These are phyloP conservation scores for Cyberlindnera bimundalis DNA, from an alignment of 805 yeast genomes.

Conservation along the genomic window DNA sequence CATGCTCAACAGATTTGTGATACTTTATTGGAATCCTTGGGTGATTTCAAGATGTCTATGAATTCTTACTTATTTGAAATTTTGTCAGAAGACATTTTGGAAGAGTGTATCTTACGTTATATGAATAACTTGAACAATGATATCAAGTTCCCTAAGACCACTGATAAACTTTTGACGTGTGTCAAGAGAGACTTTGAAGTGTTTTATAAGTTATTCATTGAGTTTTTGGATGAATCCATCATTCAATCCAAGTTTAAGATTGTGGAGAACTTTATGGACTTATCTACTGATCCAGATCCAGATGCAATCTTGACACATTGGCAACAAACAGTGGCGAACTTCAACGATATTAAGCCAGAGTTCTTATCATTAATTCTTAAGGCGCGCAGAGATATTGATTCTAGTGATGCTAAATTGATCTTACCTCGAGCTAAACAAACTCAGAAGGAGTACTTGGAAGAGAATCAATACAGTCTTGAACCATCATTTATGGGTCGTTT, in stretches of 20 bases:
- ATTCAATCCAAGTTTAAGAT: slow-evolving; percentile 51
- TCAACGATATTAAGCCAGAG: slow-evolving; percentile 74
- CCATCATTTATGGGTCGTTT: slow-evolving; percentile 20
- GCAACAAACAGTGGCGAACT: slow-evolving; percentile 57
- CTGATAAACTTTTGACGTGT: slow-evolving; percentile 42
- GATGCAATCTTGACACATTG: slow-evolving; percentile 54
- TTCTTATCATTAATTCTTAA: slow-evolving; percentile 63
- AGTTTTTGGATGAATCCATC: slow-evolving; percentile 37
- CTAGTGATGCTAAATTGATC: slow-evolving; percentile 13
- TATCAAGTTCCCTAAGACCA: slow-evolving; percentile 39
- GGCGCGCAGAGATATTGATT: slow-evolving; percentile 36
- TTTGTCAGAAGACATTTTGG: slow-evolving; percentile 49
- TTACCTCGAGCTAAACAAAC: slow-evolving; percentile 14
- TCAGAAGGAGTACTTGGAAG: slow-evolving; percentile 10
- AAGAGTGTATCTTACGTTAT: slow-evolving; percentile 48
- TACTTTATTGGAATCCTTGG: slow-evolving; percentile 71
- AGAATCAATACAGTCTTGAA: slow-evolving; percentile 8
- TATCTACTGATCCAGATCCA: slow-evolving; percentile 43
- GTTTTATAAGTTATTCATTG: slow-evolving; percentile 50
- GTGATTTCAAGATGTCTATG: slow-evolving; percentile 54
- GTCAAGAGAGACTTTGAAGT: slow-evolving; percentile 59
- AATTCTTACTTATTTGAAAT: slow-evolving; percentile 52
- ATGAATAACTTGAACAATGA: slow-evolving; percentile 44
- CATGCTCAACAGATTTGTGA: slow-evolving; percentile 62
- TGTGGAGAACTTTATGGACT: slow-evolving; percentile 59